Evolutionary conservation across 345 rosid species (phyloP).

Genomic region (Euphorbia tirucalli): DNA sequence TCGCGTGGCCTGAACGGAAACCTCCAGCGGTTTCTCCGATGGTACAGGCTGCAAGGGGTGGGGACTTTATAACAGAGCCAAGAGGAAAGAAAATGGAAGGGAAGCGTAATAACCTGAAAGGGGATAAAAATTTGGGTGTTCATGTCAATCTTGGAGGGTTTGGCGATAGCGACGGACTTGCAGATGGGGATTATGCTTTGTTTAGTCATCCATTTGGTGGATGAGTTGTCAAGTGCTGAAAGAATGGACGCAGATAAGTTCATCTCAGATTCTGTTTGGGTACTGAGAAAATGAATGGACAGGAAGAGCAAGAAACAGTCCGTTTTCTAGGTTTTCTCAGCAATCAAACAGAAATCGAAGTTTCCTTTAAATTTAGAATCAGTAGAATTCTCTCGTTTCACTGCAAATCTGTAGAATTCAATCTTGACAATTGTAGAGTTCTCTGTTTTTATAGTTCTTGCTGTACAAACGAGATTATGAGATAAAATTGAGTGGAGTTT

Average conservation of each 20-base stretch:
- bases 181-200: neutral
- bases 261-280: conserved; percentile 6
- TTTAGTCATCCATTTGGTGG: neutral
- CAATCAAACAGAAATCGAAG: neutral
- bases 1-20: neutral
- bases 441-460: neutral
- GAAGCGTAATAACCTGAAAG: neutral
- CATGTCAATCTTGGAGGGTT: neutral
- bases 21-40: neutral
- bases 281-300: conserved; percentile 9
- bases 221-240: neutral
- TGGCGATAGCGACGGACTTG: neutral
- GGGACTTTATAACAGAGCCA: neutral
- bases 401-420: neutral
- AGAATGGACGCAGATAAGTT: no score
- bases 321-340: neutral
- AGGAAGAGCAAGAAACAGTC: neutral
- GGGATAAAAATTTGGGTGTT: neutral
- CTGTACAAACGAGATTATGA: neutral
- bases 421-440: neutral
- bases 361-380: neutral
- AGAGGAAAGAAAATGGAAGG: neutral
- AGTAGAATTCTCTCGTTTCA: neutral
- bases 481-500: no score
- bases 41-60: neutral